Base-by-base conservation (phyloP, 176 grass and related monocot species). In the Microstegium vimineum region DNA sequence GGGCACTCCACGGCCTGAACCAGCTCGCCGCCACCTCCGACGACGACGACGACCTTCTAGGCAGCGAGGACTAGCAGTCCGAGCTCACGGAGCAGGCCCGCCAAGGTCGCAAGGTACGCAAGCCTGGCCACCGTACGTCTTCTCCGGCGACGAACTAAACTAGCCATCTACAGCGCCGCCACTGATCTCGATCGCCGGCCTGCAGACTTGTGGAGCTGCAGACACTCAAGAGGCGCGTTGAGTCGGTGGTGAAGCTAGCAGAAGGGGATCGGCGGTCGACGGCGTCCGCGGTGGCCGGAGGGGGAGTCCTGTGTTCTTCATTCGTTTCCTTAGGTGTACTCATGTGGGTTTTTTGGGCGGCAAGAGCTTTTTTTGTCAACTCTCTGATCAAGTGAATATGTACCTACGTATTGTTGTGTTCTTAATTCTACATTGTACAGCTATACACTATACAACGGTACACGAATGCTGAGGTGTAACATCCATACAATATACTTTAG, bases 161-260 rank as follows among this genome's bases (percentile, higher is more conserved):
- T 1, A 2, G 1, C 64, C 20, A 40, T 69, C 34, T 37, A 25
- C 18, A 14, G 28, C 28, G 10, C 45, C 17, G 5, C 16, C 11
- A n/a, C n/a, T 74, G 16, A 73, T 54, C 28, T 54, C 27, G n/a
- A n/a, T n/a, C n/a, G 17, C 16, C 27, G 8, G 5, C 25, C n/a
- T 81, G 76, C 85, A 94, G 89, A 70, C 80, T 86, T 54, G 66
- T 68, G 82, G 90, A 84, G 71, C 75, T 95, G 68, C 51, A n/a
- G 52, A 56, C 52, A 57, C 52, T 23, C 8, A 57, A 23, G 78
- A 87, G 89, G 18, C 81, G 85, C 23, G 73, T 91, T 32, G 84
- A 89, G 51, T 84, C 89, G 9, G 52, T 57, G 52, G 52, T 23
- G 52, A 57, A 57, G 52, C 22, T 5, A 57, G 52, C 52, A 57